These are phyloP conservation scores for Rubia yunnanensis DNA, from an alignment of 257 asterid species.

Conservation along the genomic window DNA sequence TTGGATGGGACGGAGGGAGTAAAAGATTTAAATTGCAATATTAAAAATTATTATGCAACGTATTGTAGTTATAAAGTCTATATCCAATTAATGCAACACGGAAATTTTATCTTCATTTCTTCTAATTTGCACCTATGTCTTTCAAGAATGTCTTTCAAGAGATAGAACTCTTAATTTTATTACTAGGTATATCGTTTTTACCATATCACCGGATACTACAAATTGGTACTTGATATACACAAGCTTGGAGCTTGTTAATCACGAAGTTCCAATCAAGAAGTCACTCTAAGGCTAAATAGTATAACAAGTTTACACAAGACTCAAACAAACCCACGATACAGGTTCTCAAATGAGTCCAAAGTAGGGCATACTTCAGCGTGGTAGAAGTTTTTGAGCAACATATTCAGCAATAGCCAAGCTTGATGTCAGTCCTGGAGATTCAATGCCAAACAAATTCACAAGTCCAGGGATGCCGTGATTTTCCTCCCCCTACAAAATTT, in stretches of 20 bases:
- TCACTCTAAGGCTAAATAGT: not conserved
- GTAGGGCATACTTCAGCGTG: constrained; percentile 30
- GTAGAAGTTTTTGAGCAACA: constrained; percentile 2
- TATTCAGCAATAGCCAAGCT: constrained; percentile 3
- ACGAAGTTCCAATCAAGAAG: not conserved
- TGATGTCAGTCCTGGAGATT: constrained; percentile 3
- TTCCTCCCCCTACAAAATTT: constrained; percentile 13
- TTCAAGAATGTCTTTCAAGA: no score
- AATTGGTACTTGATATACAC: no score
- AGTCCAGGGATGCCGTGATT: constrained; percentile 4
- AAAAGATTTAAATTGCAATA: no score
- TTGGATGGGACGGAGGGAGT: no score
- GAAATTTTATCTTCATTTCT: no score
- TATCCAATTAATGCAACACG: no score
- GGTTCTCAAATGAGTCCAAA: not conserved
- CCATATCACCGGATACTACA: no score
- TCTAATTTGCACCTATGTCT: no score
- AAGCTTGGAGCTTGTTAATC: not conserved
- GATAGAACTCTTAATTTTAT: no score
- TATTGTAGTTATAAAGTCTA: no score
- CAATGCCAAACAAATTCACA: constrained; percentile 5
- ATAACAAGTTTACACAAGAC: not conserved
- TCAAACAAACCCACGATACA: not conserved
- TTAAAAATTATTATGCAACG: no score
- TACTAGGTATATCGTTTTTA: no score